phyloP scores from a whole-genome alignment of 352 stramenopile species.

The Globisporangium barbulae region DNA sequence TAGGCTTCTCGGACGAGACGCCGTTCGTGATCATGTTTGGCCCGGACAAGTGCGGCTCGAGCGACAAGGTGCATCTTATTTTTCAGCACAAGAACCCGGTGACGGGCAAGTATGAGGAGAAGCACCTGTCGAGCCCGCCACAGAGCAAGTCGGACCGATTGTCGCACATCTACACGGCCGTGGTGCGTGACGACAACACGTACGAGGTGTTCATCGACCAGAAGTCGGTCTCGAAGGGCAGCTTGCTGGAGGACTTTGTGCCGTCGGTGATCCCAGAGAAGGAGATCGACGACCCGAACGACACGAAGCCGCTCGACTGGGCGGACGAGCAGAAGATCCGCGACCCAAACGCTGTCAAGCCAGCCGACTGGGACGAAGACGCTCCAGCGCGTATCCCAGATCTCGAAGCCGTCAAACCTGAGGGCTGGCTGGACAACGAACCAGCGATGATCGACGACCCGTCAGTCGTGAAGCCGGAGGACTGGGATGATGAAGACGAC shows the following conservation, averaged over 20 bases:
- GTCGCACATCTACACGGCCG: constrained; percentile 92
- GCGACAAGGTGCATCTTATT: constrained; percentile 95
- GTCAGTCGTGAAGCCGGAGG: constrained; percentile 75
- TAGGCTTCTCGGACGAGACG: constrained; percentile 76
- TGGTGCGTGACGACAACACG: constrained; percentile 88
- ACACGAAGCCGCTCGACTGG: constrained; percentile 92
- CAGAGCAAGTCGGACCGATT: constrained; percentile 79
- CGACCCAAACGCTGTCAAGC: constrained; percentile 86
- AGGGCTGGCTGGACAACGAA: constrained; percentile 90
- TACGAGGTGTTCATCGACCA: constrained; percentile 93
- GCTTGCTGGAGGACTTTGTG: constrained; percentile 77
- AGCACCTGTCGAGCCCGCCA: constrained; percentile 86
- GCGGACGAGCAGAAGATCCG: constrained; percentile 88
- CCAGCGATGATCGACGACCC: constrained; percentile 77
- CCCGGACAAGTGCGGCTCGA: constrained; percentile 92
- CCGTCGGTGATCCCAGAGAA: constrained; percentile 85
- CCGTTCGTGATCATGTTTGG: constrained; percentile 96
- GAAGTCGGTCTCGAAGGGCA: constrained; percentile 78
- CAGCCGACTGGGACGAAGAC: constrained; percentile 93
- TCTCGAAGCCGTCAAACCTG: constrained; percentile 81
- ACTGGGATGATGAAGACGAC: constrained; percentile 94
- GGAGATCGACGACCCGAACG: constrained; percentile 90
- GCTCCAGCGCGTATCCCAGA: constrained; percentile 85
- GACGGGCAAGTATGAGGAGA: constrained; percentile 91
- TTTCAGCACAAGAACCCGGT: constrained; percentile 93